Base-by-base conservation (phyloP, 805 yeast species). In the Blastobotrys muscicola region DNA sequence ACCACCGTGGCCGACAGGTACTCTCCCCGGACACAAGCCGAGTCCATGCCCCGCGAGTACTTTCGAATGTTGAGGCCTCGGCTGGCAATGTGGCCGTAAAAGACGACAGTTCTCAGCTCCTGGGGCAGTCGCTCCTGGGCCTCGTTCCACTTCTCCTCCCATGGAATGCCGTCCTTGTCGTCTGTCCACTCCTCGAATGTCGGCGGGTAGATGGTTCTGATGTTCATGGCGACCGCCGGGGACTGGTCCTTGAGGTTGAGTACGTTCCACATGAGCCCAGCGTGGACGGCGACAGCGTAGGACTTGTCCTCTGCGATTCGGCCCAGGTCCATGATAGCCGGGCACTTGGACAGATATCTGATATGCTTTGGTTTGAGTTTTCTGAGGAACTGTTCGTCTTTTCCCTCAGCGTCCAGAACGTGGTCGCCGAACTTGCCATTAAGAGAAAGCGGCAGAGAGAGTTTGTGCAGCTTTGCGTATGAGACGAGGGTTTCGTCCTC, bases 21-120 rank as follows among this genome's bases (percentile, higher is more conserved):
- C 9, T 76, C 80, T 3, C 95, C 96, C 46, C 74, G 73, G 45
- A 78, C 83, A 67, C 97, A 89, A 1, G 84, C 85, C 8, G 84
- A 67, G 57, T 90, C 97, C 33, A 89, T 64, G 0, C 97, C 97
- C 54, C 75, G 76, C 2, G 95, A 70, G 60, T 69, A 85, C 48
- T 74, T 72, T 50, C 73, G 72, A 40, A 80, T 50, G 44, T 74
- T 76, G 40, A 87, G 71, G 1, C 96, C 95, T 43, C 80, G 67
- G 44, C 76, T 69, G 3, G 97, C 94, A 57, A 85, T 94, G 57
- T 89, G 97, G 1, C 97, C 97, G 58, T 89, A 89, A 54, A 76
- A 77, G 3, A 85, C 86, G 15, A 59, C 62, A 35, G 45, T 51
- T 34, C 62, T 59, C 31, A 53, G 52, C n/a, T 48, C 58, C 50